These are phyloP conservation scores for Globisporangium ultimum DNA, from an alignment of 352 stramenopile species.

Conservation along the genomic window DNA sequence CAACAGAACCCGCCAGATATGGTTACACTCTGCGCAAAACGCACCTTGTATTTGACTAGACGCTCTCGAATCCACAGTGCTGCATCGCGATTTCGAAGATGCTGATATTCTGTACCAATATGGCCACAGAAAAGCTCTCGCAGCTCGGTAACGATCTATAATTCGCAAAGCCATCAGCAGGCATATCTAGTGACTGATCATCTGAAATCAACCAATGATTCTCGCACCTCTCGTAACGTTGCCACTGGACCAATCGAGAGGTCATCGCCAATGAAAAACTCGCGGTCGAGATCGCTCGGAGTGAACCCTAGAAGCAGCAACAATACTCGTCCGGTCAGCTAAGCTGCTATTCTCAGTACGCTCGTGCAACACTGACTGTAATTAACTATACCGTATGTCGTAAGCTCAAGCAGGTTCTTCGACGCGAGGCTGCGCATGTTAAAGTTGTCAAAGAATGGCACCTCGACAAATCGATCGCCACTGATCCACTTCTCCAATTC, in stretches of 20 bases:
- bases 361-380: neutral
- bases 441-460: slow-evolving; percentile 87
- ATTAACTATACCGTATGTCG: slow-evolving; percentile 53
- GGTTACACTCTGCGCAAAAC: slow-evolving; percentile 9
- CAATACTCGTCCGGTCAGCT: neutral
- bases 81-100: slow-evolving; percentile 93
- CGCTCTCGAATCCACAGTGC: slow-evolving; percentile 76
- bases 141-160: slow-evolving; percentile 91
- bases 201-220: neutral
- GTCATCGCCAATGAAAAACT: slow-evolving; percentile 91
- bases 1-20: neutral
- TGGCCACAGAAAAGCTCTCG: slow-evolving; percentile 95
- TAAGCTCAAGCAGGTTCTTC: slow-evolving; percentile 82
- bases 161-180: slow-evolving; percentile 30
- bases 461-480: slow-evolving; percentile 79
- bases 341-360: neutral
- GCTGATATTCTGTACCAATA: slow-evolving; percentile 98
- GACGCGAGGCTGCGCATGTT: slow-evolving; percentile 79
- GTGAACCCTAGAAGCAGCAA: slow-evolving; percentile 76
- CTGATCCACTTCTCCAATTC: slow-evolving; percentile 85
- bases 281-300: slow-evolving; percentile 83
- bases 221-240: slow-evolving; percentile 56
- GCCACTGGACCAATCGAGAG: slow-evolving; percentile 78
- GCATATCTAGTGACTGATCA: neutral
- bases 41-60: slow-evolving; percentile 58